Evolutionary conservation across 2,329 filamentous ascomycete genomes (phyloP), one percentile per base, ranked within the genome.

Genomic region (Rosellinia necatrix): DNA sequence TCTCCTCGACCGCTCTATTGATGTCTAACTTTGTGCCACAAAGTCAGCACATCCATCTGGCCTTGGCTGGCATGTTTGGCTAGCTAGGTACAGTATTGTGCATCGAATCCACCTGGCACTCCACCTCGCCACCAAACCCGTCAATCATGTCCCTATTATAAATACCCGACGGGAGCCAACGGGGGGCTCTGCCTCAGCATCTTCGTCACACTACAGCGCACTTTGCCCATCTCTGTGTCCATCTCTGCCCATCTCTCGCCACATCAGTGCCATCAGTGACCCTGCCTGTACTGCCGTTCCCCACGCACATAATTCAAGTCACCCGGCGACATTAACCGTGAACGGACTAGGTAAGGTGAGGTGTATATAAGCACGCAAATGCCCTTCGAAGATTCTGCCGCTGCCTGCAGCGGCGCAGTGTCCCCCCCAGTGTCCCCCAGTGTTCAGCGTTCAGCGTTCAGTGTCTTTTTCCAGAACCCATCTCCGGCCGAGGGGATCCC

Each of bases 401-500:
- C 29, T 22, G 38, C 15, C 21, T 49, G 15, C 41, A 17, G 19
- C 12, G 3, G 27, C 44, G 15, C n/a, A n/a, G n/a, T n/a, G n/a
- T n/a, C n/a, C n/a, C n/a, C n/a, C n/a, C n/a, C n/a, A n/a, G n/a
- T n/a, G n/a, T n/a, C n/a, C n/a, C n/a, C n/a, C n/a, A n/a, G n/a
- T n/a, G n/a, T n/a, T n/a, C n/a, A n/a, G n/a, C n/a, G n/a, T n/a
- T n/a, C n/a, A n/a, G n/a, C n/a, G n/a, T n/a, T n/a, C n/a, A n/a
- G n/a, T n/a, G n/a, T 43, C 19, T 38, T 49, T 49, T 56, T 52
- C 48, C 42, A 59, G 48, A 59, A 43, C 40, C 48, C 38, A 25
- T 49, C 38, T 40, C 48, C 38, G 25, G 44, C 38, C 35, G 34
- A 43, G 10, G n/a, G n/a, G 15, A 52, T 41, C 56, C 56, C 42